A percentile compares a stretch with the other conserved stretches of the same genome.
phyloP scores from a whole-genome alignment of 2,329 filamentous ascomycete species.

The Juglanconis sp. region DNA sequence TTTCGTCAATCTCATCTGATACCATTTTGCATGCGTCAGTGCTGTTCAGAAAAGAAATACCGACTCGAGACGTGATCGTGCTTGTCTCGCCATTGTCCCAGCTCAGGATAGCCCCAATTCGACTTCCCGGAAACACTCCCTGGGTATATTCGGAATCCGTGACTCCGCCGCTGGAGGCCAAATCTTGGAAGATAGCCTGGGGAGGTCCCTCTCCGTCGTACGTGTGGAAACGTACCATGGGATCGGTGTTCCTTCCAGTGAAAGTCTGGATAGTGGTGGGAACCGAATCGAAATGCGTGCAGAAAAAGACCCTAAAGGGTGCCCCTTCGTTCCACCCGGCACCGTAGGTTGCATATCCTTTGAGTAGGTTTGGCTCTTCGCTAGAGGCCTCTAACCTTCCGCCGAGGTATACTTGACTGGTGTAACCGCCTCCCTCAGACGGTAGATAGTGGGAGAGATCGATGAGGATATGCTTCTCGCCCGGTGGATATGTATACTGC shows the following conservation, averaged over 20 bases:
- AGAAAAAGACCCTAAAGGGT: conserved; percentile 42
- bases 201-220: conserved; percentile 7
- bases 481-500: conserved; percentile 46
- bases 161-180: neutral
- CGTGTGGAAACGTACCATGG: conserved; percentile 26
- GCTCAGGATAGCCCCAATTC: conserved; percentile 49
- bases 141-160: conserved; percentile 45
- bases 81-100: conserved; percentile 35
- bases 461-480: conserved; percentile 40
- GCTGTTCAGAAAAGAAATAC: conserved; percentile 46
- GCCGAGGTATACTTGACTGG: conserved; percentile 35
- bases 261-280: conserved; percentile 36
- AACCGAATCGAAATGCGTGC: conserved; percentile 36
- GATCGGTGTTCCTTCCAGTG: conserved; percentile 44
- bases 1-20: conserved; percentile 37
- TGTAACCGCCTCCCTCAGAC: conserved; percentile 39
- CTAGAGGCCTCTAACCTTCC: conserved; percentile 29
- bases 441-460: conserved; percentile 49
- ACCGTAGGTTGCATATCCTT: conserved; percentile 44
- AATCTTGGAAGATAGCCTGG: conserved; percentile 10
- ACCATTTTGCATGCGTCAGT: conserved; percentile 48
- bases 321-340: conserved; percentile 43
- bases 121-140: conserved; percentile 31
- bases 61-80: conserved; percentile 46
- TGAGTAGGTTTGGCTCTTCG: conserved; percentile 31